Evolutionary conservation across 495 filamentous ascomycete species (phyloP), one percentile per base, ranked within the genome.

Genomic region (Cenococcum geophilum): DNA sequence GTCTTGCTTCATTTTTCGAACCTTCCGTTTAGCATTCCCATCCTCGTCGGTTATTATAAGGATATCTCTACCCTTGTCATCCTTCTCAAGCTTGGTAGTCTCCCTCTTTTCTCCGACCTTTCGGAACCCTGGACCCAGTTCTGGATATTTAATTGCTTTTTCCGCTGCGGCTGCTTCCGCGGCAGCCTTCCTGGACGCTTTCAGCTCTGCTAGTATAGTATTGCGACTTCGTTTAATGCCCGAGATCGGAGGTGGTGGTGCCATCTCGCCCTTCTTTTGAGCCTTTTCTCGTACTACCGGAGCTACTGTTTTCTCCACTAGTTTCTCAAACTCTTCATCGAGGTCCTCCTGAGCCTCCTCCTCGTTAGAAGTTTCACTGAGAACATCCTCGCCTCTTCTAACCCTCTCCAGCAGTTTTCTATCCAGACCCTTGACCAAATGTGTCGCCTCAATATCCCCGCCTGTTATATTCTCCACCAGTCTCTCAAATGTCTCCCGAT

Each of bases 351-450:
- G 51, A 36, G 27, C 16, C 16, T 65, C 63, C 18, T 57, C 58
- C 12, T 52, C 47, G 0, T 63, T 61, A 11, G 34, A 16, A 9
- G 20, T 58, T 21, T 50, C 50, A 4, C 54, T 61, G 18, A 74
- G 55, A 10, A 77, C 73, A 68, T 76, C 69, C 63, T 78, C 76
- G 20, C 76, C 76, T 50, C 71, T 69, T 65, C 78, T 80, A 32
- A 91, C 80, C 68, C 87, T 80, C 72, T 86, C 83, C 51, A 98
- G 74, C 20, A 98, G 74, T 72, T 84, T 84, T 68, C 86, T 87
- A 74, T 98, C 95, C 60, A 98, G 73, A 1, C 93, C 93, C 73
- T 97, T 97, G 34, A 96, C 84, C 68, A 96, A 75, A 79, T 95
- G 89, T 37, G 89, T 92, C 66, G 85, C 87, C 1, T 74, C 74